Evolutionary conservation across 805 yeast genomes (phyloP).

Genomic region (Komagataella pastoris): DNA sequence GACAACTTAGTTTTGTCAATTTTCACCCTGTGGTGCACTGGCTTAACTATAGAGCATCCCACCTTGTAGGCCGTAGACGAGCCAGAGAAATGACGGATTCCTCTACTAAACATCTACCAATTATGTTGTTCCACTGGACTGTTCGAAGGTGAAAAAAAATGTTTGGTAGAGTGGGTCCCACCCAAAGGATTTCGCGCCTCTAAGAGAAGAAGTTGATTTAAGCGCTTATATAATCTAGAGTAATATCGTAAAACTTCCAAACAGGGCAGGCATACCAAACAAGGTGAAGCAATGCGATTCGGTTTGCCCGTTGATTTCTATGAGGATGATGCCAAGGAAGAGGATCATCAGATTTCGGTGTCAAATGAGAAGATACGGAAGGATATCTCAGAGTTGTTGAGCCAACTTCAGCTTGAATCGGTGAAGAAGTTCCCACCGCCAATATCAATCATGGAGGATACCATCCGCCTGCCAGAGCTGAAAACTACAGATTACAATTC

Average conservation of each 20-base stretch:
- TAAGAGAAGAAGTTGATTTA: not conserved
- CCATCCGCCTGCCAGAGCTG: not conserved
- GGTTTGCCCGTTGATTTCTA: not conserved
- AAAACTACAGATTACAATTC: not conserved
- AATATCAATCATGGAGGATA: not conserved
- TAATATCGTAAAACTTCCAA: not conserved
- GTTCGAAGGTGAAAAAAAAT: not conserved
- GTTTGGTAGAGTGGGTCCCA: not conserved
- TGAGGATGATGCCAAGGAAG: not conserved
- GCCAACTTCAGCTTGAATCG: not conserved
- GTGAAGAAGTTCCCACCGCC: not conserved
- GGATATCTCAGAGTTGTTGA: not conserved
- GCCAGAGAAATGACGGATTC: slow-evolving; percentile 17
- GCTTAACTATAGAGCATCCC: slow-evolving; percentile 66
- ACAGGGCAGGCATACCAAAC: not conserved
- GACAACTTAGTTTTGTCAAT: slow-evolving; percentile 64
- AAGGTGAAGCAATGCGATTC: not conserved
- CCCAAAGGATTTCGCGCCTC: not conserved
- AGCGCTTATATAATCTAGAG: slow-evolving; percentile 1
- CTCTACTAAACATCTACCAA: not conserved
- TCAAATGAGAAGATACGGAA: not conserved
- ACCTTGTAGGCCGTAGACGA: slow-evolving; percentile 25
- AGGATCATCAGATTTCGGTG: not conserved
- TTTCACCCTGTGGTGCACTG: slow-evolving; percentile 82
- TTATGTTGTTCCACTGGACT: not conserved